Evolutionary conservation across 805 yeast species (phyloP), one percentile per base, ranked within the genome.

Genomic region (Wickerhamiella kurtzmanii): DNA sequence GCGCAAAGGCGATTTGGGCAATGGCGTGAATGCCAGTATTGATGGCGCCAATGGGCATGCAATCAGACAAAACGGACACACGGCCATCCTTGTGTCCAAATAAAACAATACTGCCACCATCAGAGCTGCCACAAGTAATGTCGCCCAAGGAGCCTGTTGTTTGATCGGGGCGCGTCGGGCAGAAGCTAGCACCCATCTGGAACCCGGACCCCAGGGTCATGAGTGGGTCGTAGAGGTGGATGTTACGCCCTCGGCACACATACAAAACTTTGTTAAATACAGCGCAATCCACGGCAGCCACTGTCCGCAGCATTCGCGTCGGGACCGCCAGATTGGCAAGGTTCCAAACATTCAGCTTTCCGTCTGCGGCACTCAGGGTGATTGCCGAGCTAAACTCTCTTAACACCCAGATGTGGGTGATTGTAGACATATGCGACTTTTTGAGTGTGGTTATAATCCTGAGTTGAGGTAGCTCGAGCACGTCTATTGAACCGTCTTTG

Each of bases 51-150:
- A 55, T 44, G 44, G 53, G 43, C 35, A 47, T 40, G 0, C 62
- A 28, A 2, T 50, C 45, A 2, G 63, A 56, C 46, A 54, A 61
- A 4, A 64, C 58, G 1, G 66, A 50, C 17, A 67, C 54, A 32
- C 60, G 54, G 3, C 71, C 71, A 47, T 64, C 67, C 15, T 66
- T 67, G 35, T 65, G 70, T 13, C 71, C 71, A 49, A 66, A 60
- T 42, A 59, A 65, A 1, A 63, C 62, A 20, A 48, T 36, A 19
- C 25, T 18, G 25, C 61, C 66, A 35, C 51, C 41, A 41, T 18
- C 16, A 51, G 53, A n/a, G 52, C 52, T 60, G 49, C 45, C n/a
- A 3, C 53, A 51, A 4, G 50, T 49, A 13, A 48, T 22, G 2
- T 48, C 48, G 1, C 56, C 56, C 17, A 53, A 25, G 11, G 44